A percentile compares a stretch with the other conserved stretches of the same genome.
Evolutionary conservation across 345 rosid genomes (phyloP).

Genomic region (Eucalyptus viminalis): DNA sequence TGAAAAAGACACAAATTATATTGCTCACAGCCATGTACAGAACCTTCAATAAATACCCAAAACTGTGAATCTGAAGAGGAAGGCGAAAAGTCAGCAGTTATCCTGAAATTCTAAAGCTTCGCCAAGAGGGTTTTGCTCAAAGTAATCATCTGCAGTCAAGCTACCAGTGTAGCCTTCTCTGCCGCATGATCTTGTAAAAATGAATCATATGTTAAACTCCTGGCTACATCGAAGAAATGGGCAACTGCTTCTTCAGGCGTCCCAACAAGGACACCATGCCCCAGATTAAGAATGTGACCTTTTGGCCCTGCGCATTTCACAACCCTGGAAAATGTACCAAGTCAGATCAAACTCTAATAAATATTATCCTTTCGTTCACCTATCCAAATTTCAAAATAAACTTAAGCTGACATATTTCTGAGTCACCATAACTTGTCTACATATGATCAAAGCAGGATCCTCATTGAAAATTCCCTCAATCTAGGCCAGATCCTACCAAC

Average conservation of each 20-base stretch:
- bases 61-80: not conserved
- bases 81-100: not conserved
- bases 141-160: slow-evolving; percentile 10
- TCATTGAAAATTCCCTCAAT: not conserved
- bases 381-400: not conserved
- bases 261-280: slow-evolving; percentile 90
- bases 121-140: not conserved
- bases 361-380: not conserved
- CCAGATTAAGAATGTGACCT: slow-evolving; percentile 86
- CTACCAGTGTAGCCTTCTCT: slow-evolving; percentile 39
- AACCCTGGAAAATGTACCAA: slow-evolving; percentile 34
- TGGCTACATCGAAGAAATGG: slow-evolving; percentile 78
- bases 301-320: slow-evolving; percentile 72
- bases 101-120: not conserved
- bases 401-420: not conserved
- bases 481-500: not conserved
- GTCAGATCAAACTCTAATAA: not conserved
- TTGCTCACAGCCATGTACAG: not conserved
- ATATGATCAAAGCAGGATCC: not conserved
- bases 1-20: not conserved
- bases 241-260: slow-evolving; percentile 92
- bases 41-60: not conserved
- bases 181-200: slow-evolving; percentile 21
- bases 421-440: not conserved
- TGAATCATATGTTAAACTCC: slow-evolving; percentile 47